phyloP scores from a whole-genome alignment of 768 basidiomycete genomes.

The Amyloporia xantha region DNA sequence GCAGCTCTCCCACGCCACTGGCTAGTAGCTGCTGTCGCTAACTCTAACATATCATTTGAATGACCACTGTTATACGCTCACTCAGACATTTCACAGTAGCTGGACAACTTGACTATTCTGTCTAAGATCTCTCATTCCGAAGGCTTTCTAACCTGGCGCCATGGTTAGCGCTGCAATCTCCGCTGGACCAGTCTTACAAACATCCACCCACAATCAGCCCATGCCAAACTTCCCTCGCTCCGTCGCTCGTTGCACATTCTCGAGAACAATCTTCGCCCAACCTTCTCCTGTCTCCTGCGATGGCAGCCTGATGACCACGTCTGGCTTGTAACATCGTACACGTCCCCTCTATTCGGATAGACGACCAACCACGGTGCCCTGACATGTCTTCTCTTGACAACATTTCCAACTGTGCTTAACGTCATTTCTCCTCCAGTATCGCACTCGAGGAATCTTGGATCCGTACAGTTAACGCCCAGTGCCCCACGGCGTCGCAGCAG shows the following conservation, averaged over 20 bases:
- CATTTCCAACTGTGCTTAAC: constrained; percentile 1
- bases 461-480: constrained; percentile 73
- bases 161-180: constrained; percentile 38
- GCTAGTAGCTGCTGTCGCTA: not conserved
- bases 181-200: constrained; percentile 51
- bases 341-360: constrained; percentile 65
- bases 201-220: constrained; percentile 65
- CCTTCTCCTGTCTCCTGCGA: constrained; percentile 13
- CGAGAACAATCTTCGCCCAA: constrained; percentile 33
- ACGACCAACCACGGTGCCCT: constrained; percentile 46
- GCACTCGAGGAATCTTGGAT: not conserved
- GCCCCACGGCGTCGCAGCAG: constrained; percentile 41
- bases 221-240: constrained; percentile 32
- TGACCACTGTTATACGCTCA: no score
- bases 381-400: constrained; percentile 5
- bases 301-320: constrained; percentile 28
- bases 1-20: not conserved
- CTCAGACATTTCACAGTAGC: no score
- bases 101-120: no score
- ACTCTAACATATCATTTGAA: no score
- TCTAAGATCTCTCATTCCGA: no score
- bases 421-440: constrained; percentile 5
- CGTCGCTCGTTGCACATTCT: constrained; percentile 18
- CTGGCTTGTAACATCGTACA: constrained; percentile 41
- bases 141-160: no score